phyloP scores from a whole-genome alignment of 2,329 filamentous ascomycete genomes.

The Alternaria dauci region DNA sequence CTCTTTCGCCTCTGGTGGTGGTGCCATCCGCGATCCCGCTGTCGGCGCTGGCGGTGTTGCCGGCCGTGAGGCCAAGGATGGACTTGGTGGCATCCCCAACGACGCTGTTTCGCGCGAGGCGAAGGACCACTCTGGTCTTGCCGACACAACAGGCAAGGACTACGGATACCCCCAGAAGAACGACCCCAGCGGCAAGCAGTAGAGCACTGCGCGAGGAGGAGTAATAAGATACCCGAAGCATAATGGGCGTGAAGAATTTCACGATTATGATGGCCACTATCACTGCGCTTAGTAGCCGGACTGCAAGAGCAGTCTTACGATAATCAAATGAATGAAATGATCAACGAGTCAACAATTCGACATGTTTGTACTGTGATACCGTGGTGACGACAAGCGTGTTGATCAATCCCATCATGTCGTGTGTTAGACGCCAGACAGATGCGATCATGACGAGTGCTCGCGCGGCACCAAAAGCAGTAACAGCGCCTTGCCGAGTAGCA shows the following conservation, averaged over 20 bases:
- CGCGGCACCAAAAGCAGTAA: neutral
- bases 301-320: conserved; percentile 22
- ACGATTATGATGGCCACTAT: conserved; percentile 10
- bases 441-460: neutral
- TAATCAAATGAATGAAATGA: conserved; percentile 13
- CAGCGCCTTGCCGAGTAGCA: neutral
- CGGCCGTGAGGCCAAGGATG: conserved; percentile 69
- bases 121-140: conserved; percentile 53
- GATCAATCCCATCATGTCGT: neutral
- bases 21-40: conserved; percentile 52
- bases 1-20: conserved; percentile 59
- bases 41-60: conserved; percentile 65
- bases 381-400: neutral
- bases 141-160: conserved; percentile 53
- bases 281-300: conserved; percentile 23
- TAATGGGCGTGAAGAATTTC: conserved; percentile 14
- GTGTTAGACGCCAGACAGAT: neutral
- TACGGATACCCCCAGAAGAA: conserved; percentile 55
- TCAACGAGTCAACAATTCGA: conserved; percentile 13
- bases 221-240: conserved; percentile 9
- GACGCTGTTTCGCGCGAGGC: conserved; percentile 64
- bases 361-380: neutral
- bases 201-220: conserved; percentile 5
- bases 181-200: conserved; percentile 46
- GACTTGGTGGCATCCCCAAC: conserved; percentile 64